Conservation (phyloP, 2,329 filamentous ascomycete genomes). For the Trichothecium roseum region DNA sequence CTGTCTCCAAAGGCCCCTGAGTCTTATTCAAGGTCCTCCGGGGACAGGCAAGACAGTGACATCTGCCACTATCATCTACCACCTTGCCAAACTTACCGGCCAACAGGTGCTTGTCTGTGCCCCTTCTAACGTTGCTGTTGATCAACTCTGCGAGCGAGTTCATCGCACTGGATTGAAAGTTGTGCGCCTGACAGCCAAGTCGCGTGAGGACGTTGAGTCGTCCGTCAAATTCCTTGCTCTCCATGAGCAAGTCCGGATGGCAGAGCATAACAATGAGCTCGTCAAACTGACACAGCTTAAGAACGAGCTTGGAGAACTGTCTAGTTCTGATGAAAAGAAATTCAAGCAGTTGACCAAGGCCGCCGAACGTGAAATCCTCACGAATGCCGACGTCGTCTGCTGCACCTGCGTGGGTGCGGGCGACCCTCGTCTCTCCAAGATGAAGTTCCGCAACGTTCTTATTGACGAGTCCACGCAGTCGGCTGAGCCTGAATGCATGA, state of each 20-base stretch:
- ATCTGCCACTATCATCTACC: slow-evolving; percentile 96
- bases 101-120: slow-evolving; percentile 94
- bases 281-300: slow-evolving; percentile 90
- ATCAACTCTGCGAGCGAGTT: slow-evolving; percentile 95
- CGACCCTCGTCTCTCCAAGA: slow-evolving; percentile 87
- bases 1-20: slow-evolving; percentile 85
- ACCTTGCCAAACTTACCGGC: slow-evolving; percentile 88
- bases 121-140: slow-evolving; percentile 95
- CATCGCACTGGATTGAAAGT: slow-evolving; percentile 92
- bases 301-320: slow-evolving; percentile 80
- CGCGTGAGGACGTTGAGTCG: slow-evolving; percentile 96
- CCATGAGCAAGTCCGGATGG: slow-evolving; percentile 95
- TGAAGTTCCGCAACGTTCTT: slow-evolving; percentile 96
- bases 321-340: slow-evolving; percentile 95
- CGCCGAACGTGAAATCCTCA: slow-evolving; percentile 89
- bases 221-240: slow-evolving; percentile 91
- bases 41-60: slow-evolving; percentile 98
- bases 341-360: slow-evolving; percentile 91
- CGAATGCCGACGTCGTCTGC: slow-evolving; percentile 94
- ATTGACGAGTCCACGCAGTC: slow-evolving; percentile 99
- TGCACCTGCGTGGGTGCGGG: slow-evolving; percentile 97
- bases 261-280: slow-evolving; percentile 90
- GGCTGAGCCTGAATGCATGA: slow-evolving; percentile 97
- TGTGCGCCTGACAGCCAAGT: slow-evolving; percentile 96
- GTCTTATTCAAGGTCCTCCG: slow-evolving; percentile 91